Percentiles rank a stretch among this genome's conserved stretches.
phyloP scores from a whole-genome alignment of 257 asterid genomes.

The Scutellaria galericulata region DNA sequence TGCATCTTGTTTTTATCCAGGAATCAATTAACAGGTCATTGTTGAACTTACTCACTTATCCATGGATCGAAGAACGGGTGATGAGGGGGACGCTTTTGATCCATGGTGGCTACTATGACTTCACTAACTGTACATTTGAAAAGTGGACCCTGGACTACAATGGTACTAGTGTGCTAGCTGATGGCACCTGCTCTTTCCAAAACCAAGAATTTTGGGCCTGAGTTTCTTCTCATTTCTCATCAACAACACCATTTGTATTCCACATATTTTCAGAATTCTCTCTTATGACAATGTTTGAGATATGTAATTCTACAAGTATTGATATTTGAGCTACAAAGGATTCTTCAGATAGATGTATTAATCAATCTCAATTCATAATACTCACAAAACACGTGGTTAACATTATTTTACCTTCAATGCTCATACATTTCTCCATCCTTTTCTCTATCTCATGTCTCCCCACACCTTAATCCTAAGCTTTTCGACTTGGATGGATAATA shows the following conservation, averaged over 20 bases:
- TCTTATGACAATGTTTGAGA: too few species aligned
- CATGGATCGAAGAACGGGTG: constrained; percentile 85
- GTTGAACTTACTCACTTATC: constrained; percentile 76
- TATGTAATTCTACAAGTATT: too few species aligned
- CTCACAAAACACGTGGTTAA: too few species aligned
- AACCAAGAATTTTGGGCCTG: constrained; percentile 77
- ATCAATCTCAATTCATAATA: too few species aligned
- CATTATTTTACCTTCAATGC: too few species aligned
- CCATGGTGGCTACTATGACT: constrained; percentile 98
- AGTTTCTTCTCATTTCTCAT: constrained; percentile 36
- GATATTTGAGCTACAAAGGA: too few species aligned
- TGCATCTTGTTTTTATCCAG: constrained; percentile 41
- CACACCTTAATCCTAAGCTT: too few species aligned
- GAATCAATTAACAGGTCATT: constrained; percentile 83
- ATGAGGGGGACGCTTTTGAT: constrained; percentile 59
- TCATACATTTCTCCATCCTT: too few species aligned
- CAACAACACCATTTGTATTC: constrained; percentile 2
- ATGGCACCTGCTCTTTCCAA: constrained; percentile 49
- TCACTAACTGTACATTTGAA: constrained; percentile 81
- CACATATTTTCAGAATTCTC: too few species aligned
- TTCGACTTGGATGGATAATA: too few species aligned
- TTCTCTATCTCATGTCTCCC: too few species aligned
- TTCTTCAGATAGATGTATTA: too few species aligned
- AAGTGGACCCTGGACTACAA: constrained; percentile 82
- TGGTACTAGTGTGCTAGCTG: constrained; percentile 42